Percentiles rank a stretch among this genome's conserved stretches.
These are phyloP conservation scores for Sporothrix mexicana DNA, from an alignment of 2,329 filamentous ascomycete species.

Conservation along the genomic window DNA sequence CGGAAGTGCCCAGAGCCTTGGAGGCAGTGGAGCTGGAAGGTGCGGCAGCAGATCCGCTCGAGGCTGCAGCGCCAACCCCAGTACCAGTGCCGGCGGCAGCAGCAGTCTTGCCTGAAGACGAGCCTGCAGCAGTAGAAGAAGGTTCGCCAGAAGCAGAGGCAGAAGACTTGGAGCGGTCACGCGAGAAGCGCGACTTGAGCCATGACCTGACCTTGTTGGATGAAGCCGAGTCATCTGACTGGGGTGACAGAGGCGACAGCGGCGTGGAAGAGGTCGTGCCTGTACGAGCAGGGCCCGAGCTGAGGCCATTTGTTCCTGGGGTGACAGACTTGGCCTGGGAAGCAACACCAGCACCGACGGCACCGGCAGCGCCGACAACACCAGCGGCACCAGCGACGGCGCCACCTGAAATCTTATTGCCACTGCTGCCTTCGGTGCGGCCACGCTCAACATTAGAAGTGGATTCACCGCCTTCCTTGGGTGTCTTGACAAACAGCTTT, in stretches of 20 bases:
- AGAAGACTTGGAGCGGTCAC: conserved; percentile 43
- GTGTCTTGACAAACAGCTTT: conserved; percentile 32
- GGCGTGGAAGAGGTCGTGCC: conserved; percentile 18
- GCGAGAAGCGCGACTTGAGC: conserved; percentile 51
- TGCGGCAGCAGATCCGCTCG: neutral
- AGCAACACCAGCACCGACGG: conserved; percentile 23
- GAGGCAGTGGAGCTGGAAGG: neutral
- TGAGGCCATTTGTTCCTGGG: neutral
- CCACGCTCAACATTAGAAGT: neutral
- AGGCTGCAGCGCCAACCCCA: neutral
- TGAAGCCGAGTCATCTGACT: conserved; percentile 34
- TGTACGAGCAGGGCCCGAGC: neutral
- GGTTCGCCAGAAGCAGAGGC: conserved; percentile 26
- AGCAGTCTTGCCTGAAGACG: conserved; percentile 2
- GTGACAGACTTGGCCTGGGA: neutral
- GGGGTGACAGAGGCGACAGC: conserved; percentile 32
- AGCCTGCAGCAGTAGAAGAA: neutral
- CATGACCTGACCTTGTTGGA: conserved; percentile 49
- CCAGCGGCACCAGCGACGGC: conserved; percentile 11
- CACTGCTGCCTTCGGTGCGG: neutral
- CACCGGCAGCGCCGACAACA: conserved; percentile 23
- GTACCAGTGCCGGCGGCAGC: neutral
- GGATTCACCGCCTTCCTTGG: conserved; percentile 5
- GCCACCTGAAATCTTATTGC: neutral
- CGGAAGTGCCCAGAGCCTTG: conserved; percentile 3